phyloP scores from a whole-genome alignment of 352 stramenopile genomes.

The Phytophthora podocarpi region DNA sequence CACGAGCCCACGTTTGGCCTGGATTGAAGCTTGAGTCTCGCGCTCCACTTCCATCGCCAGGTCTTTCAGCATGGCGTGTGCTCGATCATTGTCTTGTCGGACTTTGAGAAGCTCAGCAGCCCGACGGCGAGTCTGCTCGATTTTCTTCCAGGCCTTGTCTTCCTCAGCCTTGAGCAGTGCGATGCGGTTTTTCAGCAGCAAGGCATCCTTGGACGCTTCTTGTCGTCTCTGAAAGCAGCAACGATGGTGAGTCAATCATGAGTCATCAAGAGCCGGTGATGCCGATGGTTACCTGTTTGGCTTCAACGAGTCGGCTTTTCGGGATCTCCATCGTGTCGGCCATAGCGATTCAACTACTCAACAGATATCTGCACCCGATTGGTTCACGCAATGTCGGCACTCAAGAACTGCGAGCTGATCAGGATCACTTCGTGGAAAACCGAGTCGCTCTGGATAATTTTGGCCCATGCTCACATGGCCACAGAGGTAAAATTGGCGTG shows the following conservation, averaged over 20 bases:
- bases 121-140: conserved; percentile 80
- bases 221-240: conserved; percentile 58
- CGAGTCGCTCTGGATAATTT: conserved; percentile 22
- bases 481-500: conserved; percentile 23
- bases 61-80: conserved; percentile 67
- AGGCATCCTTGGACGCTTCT: conserved; percentile 75
- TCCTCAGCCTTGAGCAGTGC: conserved; percentile 81
- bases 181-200: conserved; percentile 83
- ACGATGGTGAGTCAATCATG: background rate
- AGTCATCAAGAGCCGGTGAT: background rate
- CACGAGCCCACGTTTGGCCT: conserved; percentile 75
- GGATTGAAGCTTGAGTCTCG: conserved; percentile 75
- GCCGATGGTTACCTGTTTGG: conserved; percentile 60
- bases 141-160: conserved; percentile 86
- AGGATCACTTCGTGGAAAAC: conserved; percentile 2
- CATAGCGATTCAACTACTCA: conserved; percentile 24
- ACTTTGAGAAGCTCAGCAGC: conserved; percentile 73
- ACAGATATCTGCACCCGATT: background rate
- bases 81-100: conserved; percentile 67
- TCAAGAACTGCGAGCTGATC: background rate
- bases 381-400: background rate
- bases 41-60: conserved; percentile 55
- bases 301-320: conserved; percentile 79
- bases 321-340: conserved; percentile 44
- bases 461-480: background rate